Evolutionary conservation across 495 filamentous ascomycete species (phyloP), one percentile per base, ranked within the genome.

Genomic region (Lepidopterella palustris): DNA sequence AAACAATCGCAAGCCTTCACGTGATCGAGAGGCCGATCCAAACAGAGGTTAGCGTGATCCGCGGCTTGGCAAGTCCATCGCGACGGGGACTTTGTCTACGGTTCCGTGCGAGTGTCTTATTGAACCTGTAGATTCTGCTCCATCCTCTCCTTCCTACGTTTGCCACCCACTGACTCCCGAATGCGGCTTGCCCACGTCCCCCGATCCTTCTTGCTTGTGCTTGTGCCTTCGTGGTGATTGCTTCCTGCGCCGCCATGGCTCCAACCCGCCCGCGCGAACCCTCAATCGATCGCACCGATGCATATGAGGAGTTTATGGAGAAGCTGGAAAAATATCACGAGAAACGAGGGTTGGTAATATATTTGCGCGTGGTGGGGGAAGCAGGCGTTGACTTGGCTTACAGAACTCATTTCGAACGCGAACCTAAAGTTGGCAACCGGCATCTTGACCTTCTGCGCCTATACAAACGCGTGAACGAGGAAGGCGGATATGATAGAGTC

Each of bases 401-500:
- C 60, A 84, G 81, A 51, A 91, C 88, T 5, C 71, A 71, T 51
- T 80, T 92, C 58, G 87, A 90, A 27, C 78, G 80, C 31, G 83
- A 88, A 68, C 88, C 89, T 20, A 84, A 84, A 70, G 82, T 92
- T 60, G 88, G 87, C 42, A 78, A 74, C 58, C 81, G 82, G 55
- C 82, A 82, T 42, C 80, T 92, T 60, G 86, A 92, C 57, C 76
- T 93, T 5, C 74, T 82, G 60, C 81, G 84, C 55, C 75, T 92
- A 23, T 92, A 85, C 75, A 83, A 87, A 27, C 76, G 78, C 45
- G 86, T 92, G 13, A 76, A 83, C 40, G 77, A 80, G 2, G 80
- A 84, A 50, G 89, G 89, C 45, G 89, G 89, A 55, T 93, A 93
- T 69, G 89, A 93, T 72, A 84, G 83, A 60, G 81, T 90, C 28